Evolutionary conservation across 768 basidiomycete genomes (phyloP).

Genomic region (Nidularia sp.): DNA sequence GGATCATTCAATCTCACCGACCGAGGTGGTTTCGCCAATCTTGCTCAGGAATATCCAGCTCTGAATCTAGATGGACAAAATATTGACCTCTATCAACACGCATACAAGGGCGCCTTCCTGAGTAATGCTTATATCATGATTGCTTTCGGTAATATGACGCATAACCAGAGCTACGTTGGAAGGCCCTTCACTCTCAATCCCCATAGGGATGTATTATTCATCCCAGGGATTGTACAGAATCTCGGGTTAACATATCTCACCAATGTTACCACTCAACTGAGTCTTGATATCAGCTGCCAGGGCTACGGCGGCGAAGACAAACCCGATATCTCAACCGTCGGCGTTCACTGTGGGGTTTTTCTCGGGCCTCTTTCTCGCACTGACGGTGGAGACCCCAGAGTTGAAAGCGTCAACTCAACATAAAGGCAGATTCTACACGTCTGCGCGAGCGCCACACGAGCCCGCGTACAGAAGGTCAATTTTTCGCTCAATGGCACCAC

Average conservation of each 20-base stretch:
- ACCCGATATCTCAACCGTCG: constrained; percentile 14
- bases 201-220: neutral
- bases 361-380: constrained; percentile 12
- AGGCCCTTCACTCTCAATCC: constrained; percentile 1
- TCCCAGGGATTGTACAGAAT: neutral
- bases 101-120: constrained; percentile 14
- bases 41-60: constrained; percentile 6
- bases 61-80: constrained; percentile 14
- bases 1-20: constrained; percentile 10
- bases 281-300: constrained; percentile 2
- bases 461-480: neutral
- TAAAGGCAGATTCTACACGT: constrained; percentile 12
- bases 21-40: constrained; percentile 12
- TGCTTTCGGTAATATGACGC: constrained; percentile 7
- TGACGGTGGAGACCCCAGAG: constrained; percentile 11
- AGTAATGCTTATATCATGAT: constrained; percentile 12
- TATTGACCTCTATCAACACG: constrained; percentile 11
- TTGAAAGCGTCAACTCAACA: constrained; percentile 10
- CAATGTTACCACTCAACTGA: neutral
- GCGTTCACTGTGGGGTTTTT: constrained; percentile 13
- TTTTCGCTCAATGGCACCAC: neutral
- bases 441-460: constrained; percentile 12
- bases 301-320: constrained; percentile 13
- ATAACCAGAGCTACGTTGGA: constrained; percentile 8
- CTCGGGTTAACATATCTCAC: neutral